phyloP scores from a whole-genome alignment of 352 stramenopile genomes.

The Phytopythium helicoides region DNA sequence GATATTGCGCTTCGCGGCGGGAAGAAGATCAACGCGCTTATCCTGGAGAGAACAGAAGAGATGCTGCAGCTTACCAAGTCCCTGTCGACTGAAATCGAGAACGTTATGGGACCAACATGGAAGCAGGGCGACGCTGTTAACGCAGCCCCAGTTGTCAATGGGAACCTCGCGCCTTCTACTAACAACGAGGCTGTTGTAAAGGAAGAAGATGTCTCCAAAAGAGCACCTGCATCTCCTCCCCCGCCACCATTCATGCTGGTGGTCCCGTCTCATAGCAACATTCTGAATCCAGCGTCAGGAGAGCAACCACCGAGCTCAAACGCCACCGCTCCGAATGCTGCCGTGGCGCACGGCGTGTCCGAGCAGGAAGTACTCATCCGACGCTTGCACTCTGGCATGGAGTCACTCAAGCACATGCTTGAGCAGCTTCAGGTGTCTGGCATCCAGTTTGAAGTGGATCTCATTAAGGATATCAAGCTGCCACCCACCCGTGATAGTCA shows the following conservation, averaged over 20 bases:
- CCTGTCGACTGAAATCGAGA: slow-evolving; percentile 46
- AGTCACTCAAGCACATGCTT: slow-evolving; percentile 67
- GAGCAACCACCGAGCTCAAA: too few species aligned
- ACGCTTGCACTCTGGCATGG: slow-evolving; percentile 52
- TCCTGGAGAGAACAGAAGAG: slow-evolving; percentile 76
- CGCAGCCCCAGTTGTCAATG: too few species aligned
- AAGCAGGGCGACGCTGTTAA: slow-evolving; percentile 1
- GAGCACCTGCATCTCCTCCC: slow-evolving; percentile 13
- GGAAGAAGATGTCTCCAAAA: too few species aligned
- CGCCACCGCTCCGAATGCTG: too few species aligned
- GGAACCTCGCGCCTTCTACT: too few species aligned
- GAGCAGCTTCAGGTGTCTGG: slow-evolving; percentile 77
- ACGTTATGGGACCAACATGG: slow-evolving; percentile 32
- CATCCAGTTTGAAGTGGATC: slow-evolving; percentile 82
- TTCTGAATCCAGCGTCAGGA: slow-evolving; percentile 31
- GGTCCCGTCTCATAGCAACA: slow-evolving; percentile 24
- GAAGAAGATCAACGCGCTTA: slow-evolving; percentile 70
- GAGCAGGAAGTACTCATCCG: slow-evolving; percentile 48
- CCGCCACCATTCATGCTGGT: slow-evolving; percentile 45
- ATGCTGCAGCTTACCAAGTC: slow-evolving; percentile 65
- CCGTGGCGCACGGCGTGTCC: slow-evolving; percentile 12
- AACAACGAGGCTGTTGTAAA: too few species aligned
- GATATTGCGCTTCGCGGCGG: slow-evolving; percentile 67
- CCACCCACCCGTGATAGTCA: slow-evolving; percentile 49
- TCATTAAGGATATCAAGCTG: slow-evolving; percentile 77